Conservation (phyloP, 1,284 basidiomycete genomes). For the Athelia psychrophila region DNA sequence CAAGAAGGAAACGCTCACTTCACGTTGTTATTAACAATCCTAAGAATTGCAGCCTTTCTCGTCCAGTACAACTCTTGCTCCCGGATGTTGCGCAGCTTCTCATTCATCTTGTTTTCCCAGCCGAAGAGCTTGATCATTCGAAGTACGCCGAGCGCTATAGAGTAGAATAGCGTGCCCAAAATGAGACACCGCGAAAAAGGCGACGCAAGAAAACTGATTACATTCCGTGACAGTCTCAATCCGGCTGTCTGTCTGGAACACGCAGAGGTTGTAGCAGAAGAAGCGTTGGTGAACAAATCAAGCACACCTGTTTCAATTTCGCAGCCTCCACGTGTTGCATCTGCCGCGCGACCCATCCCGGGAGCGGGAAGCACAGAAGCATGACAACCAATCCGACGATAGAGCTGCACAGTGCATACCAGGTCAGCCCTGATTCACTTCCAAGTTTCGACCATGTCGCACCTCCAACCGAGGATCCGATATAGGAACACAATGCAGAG, state of each 20-base stretch:
- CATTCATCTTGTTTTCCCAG: slow-evolving; percentile 47
- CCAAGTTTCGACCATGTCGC: slow-evolving; percentile 2
- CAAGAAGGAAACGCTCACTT: slow-evolving; percentile 26
- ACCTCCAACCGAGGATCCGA: slow-evolving; percentile 20
- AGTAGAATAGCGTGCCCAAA: not conserved
- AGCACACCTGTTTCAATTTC: slow-evolving; percentile 14
- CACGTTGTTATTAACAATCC: slow-evolving; percentile 31
- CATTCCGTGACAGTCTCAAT: slow-evolving; percentile 49
- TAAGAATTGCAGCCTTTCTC: slow-evolving; percentile 30
- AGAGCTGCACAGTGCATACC: slow-evolving; percentile 23
- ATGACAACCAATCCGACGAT: slow-evolving; percentile 34
- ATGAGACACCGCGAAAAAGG: slow-evolving; percentile 1
- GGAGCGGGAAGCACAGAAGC: slow-evolving; percentile 32
- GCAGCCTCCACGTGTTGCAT: slow-evolving; percentile 15
- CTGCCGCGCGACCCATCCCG: slow-evolving; percentile 17
- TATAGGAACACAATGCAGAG: slow-evolving; percentile 27
- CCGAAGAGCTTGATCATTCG: slow-evolving; percentile 61
- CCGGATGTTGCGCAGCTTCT: slow-evolving; percentile 32
- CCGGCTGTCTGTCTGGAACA: slow-evolving; percentile 41
- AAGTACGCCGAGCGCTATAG: slow-evolving; percentile 33
- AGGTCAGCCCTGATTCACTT: too few relatives aligned
- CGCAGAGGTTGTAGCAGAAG: not conserved
- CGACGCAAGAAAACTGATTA: slow-evolving; percentile 16
- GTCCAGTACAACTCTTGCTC: slow-evolving; percentile 32
- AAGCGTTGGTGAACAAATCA: not conserved